These are phyloP conservation scores for Barbatosphaeria neglecta DNA, from an alignment of 495 filamentous ascomycete genomes.

Conservation along the genomic window DNA sequence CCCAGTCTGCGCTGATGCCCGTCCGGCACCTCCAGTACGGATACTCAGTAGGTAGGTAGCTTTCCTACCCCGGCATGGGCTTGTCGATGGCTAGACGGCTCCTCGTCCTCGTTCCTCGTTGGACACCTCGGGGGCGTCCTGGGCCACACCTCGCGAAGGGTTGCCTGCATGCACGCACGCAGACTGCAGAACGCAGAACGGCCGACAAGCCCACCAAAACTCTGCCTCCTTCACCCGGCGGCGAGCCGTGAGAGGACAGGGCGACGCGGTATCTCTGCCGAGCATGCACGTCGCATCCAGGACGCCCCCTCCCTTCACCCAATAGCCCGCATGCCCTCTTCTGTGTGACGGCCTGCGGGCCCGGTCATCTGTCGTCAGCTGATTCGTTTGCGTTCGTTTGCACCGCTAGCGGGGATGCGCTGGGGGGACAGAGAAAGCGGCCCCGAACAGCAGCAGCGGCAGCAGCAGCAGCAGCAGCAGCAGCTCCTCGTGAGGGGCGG, in stretches of 20 bases:
- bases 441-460: too few relatives aligned
- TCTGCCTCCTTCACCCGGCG: not conserved
- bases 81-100: too few relatives aligned
- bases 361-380: slow-evolving; percentile 13
- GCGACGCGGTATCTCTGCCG: not conserved
- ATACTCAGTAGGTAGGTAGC: too few relatives aligned
- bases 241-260: not conserved
- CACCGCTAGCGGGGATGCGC: slow-evolving; percentile 6
- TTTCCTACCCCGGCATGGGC: too few relatives aligned
- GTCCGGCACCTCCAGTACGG: too few relatives aligned
- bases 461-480: too few relatives aligned
- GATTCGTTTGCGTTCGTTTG: slow-evolving; percentile 10
- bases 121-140: too few relatives aligned
- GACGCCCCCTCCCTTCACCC: slow-evolving; percentile 1
- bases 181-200: too few relatives aligned
- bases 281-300: not conserved
- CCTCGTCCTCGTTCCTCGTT: too few relatives aligned
- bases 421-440: slow-evolving; percentile 13
- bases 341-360: slow-evolving; percentile 4
- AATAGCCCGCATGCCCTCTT: slow-evolving; percentile 3
- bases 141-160: too few relatives aligned
- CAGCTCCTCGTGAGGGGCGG: not conserved
- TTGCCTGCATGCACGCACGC: too few relatives aligned
- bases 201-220: not conserved
- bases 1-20: not conserved